phyloP scores from a whole-genome alignment of 2,329 filamentous ascomycete genomes.

The Nakataea oryzae region DNA sequence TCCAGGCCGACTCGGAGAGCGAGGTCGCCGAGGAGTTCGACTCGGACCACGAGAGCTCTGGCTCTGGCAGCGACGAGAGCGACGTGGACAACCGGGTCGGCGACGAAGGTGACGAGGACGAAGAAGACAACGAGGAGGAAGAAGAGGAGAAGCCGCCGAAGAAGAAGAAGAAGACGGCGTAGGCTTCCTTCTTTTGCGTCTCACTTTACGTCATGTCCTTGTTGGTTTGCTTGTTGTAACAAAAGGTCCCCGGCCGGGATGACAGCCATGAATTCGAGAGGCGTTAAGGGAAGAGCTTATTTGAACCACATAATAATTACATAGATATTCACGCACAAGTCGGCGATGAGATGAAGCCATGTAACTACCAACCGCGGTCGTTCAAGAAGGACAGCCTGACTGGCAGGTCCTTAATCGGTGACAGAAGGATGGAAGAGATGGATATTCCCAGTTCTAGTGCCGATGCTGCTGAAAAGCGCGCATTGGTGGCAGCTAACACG shows the following conservation, averaged over 20 bases:
- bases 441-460: neutral
- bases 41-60: slow-evolving; percentile 79
- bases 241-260: neutral
- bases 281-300: neutral
- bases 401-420: neutral
- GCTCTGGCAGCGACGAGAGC: slow-evolving; percentile 56
- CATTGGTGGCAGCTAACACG: neutral
- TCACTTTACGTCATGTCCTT: too few relatives aligned
- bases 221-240: neutral
- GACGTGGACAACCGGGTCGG: slow-evolving; percentile 37
- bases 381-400: neutral
- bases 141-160: slow-evolving; percentile 27
- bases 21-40: slow-evolving; percentile 97
- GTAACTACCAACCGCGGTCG: neutral
- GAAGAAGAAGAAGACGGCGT: slow-evolving; percentile 31
- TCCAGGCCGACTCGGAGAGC: slow-evolving; percentile 82
- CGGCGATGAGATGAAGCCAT: neutral
- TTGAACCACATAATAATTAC: neutral
- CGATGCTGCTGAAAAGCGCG: neutral
- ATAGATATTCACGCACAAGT: neutral
- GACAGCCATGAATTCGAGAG: neutral
- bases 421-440: neutral
- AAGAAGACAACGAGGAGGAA: slow-evolving; percentile 32
- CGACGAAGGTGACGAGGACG: slow-evolving; percentile 34
- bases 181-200: too few relatives aligned